Evolutionary conservation across 73 alveolate genomes (phyloP).

Genomic region (Paramecium caudatum): DNA sequence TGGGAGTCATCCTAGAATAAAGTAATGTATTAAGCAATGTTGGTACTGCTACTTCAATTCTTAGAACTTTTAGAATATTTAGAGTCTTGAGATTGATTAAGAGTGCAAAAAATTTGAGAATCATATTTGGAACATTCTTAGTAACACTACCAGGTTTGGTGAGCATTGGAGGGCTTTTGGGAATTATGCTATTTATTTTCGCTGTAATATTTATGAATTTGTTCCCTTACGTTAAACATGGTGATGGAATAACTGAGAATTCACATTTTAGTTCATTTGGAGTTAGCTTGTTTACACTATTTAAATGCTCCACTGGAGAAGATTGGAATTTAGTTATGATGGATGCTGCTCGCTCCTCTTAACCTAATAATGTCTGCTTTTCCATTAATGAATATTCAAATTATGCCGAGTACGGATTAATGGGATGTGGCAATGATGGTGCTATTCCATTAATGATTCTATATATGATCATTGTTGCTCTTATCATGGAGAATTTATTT

Average conservation of each 20-base stretch:
- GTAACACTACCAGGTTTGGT: slow-evolving; percentile 81
- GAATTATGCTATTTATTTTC: slow-evolving; percentile 76
- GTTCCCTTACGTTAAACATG: slow-evolving; percentile 77
- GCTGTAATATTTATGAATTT: slow-evolving; percentile 78
- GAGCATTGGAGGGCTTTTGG: slow-evolving; percentile 82
- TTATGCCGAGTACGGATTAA: slow-evolving; percentile 66
- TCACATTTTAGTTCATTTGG: slow-evolving; percentile 73
- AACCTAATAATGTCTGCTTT: slow-evolving; percentile 64
- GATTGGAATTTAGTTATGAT: slow-evolving; percentile 76
- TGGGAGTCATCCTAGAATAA: slow-evolving; percentile 62
- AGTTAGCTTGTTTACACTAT: slow-evolving; percentile 71
- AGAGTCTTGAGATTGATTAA: slow-evolving; percentile 77
- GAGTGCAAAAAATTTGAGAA: slow-evolving; percentile 75
- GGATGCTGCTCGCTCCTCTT: background rate
- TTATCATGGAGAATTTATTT: slow-evolving; percentile 56
- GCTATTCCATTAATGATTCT: background rate
- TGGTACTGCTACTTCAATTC: slow-evolving; percentile 74
- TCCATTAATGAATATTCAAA: slow-evolving; percentile 75
- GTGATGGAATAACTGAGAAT: slow-evolving; percentile 50
- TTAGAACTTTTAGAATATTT: slow-evolving; percentile 80
- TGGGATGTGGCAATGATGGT: slow-evolving; percentile 70
- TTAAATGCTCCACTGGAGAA: slow-evolving; percentile 81
- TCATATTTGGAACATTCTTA: slow-evolving; percentile 76
- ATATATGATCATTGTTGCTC: slow-evolving; percentile 8
- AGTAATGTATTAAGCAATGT: slow-evolving; percentile 54